Evolutionary conservation across 2,329 filamentous ascomycete genomes (phyloP).

Genomic region (Camillea tinctor): DNA sequence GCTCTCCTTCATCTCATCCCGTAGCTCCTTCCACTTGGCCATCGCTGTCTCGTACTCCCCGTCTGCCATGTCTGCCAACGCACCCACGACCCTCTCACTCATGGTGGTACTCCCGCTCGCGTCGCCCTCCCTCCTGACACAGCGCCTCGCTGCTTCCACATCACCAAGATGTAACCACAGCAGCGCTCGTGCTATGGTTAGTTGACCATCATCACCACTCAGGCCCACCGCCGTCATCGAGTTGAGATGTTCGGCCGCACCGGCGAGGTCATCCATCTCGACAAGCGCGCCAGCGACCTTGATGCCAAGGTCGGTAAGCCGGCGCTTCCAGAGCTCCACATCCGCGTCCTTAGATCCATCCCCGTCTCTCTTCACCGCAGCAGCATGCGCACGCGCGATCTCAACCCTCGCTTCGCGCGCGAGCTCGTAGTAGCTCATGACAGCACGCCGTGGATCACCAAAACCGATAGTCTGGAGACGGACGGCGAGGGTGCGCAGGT

Average conservation of each 20-base stretch:
- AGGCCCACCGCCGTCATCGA: constrained; percentile 47
- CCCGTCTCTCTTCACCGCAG: constrained; percentile 27
- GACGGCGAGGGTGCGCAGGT: constrained; percentile 77
- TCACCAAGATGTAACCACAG: constrained; percentile 80
- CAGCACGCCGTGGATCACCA: constrained; percentile 75
- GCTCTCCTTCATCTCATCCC: constrained; percentile 42
- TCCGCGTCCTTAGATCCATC: constrained; percentile 29
- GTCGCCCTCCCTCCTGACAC: constrained; percentile 43
- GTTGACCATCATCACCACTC: constrained; percentile 37
- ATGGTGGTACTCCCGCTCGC: constrained; percentile 34
- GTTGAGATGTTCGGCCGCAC: constrained; percentile 71
- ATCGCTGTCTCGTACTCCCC: constrained; percentile 67
- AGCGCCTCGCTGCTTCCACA: constrained; percentile 60
- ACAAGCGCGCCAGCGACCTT: constrained; percentile 65
- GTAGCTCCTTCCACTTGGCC: constrained; percentile 56
- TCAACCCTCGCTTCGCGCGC: constrained; percentile 71
- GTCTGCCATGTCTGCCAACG: constrained; percentile 76
- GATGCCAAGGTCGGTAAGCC: constrained; percentile 74
- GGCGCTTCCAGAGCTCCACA: constrained; percentile 64
- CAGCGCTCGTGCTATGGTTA: constrained; percentile 56
- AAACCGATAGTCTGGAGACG: constrained; percentile 84
- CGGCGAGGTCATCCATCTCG: constrained; percentile 85
- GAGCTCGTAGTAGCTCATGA: constrained; percentile 90
- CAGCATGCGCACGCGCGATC: constrained; percentile 51
- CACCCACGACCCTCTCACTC: constrained; percentile 54